A percentile compares a stretch with the other conserved stretches of the same genome.
Evolutionary conservation across 2,329 filamentous ascomycete genomes (phyloP).

Genomic region (Claviceps arundinis): DNA sequence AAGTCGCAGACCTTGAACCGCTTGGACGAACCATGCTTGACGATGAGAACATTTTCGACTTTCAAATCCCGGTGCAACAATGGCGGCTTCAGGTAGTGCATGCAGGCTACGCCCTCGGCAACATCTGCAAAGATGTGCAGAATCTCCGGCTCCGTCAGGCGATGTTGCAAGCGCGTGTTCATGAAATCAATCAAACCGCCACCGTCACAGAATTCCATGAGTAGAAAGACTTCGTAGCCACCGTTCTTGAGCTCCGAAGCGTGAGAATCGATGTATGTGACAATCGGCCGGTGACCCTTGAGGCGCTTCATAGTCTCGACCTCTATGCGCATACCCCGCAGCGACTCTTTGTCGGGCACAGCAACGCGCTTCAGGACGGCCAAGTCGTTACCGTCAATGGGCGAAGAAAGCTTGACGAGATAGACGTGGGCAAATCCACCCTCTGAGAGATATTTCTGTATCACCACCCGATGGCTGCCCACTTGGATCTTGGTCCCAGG

Average conservation of each 20-base stretch:
- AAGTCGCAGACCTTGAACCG: conserved; percentile 98
- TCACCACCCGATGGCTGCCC: conserved; percentile 79
- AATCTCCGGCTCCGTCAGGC: conserved; percentile 93
- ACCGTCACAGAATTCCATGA: conserved; percentile 96
- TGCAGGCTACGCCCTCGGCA: conserved; percentile 89
- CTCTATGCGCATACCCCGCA: conserved; percentile 94
- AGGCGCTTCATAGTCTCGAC: conserved; percentile 99
- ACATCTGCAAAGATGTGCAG: conserved; percentile 94
- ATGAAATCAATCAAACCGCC: conserved; percentile 98
- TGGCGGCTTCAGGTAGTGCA: conserved; percentile 96
- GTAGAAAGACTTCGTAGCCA: conserved; percentile 92
- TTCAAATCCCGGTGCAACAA: conserved; percentile 90
- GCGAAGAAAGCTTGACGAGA: conserved; percentile 71
- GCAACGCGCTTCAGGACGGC: conserved; percentile 91
- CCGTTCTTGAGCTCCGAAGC: conserved; percentile 85
- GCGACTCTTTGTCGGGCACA: conserved; percentile 85
- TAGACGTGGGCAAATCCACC: conserved; percentile 98
- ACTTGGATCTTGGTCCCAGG: conserved; percentile 96
- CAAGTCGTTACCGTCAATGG: conserved; percentile 63
- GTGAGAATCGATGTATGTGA: conserved; percentile 97
- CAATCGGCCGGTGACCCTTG: conserved; percentile 90
- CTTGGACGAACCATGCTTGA: conserved; percentile 47
- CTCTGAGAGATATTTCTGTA: conserved; percentile 95
- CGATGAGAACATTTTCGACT: conserved; percentile 95
- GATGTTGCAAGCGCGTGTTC: conserved; percentile 94